Evolutionary conservation across 768 basidiomycete genomes (phyloP).

Genomic region (Gymnopilus dilepis): DNA sequence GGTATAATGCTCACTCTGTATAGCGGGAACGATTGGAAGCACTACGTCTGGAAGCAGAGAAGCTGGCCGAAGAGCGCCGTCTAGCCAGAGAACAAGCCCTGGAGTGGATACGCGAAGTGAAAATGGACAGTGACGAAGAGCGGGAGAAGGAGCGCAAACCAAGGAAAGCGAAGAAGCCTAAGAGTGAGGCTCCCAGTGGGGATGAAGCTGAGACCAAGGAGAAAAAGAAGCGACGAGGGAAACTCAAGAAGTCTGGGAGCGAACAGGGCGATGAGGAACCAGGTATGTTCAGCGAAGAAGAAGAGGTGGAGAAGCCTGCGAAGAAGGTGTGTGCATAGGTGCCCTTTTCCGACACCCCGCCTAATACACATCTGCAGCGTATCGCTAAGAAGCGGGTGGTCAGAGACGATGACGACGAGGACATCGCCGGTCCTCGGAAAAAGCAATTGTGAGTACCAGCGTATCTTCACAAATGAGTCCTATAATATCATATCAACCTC

Average conservation of each 20-base stretch:
- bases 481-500: slow-evolving; percentile 8
- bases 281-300: slow-evolving; percentile 74
- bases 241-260: slow-evolving; percentile 64
- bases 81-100: slow-evolving; percentile 78
- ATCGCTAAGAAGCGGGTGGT: slow-evolving; percentile 75
- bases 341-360: neutral
- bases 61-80: slow-evolving; percentile 79
- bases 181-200: slow-evolving; percentile 58
- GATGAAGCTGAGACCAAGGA: slow-evolving; percentile 58
- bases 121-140: slow-evolving; percentile 81
- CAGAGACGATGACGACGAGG: slow-evolving; percentile 81
- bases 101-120: slow-evolving; percentile 75
- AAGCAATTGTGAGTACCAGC: slow-evolving; percentile 82
- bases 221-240: slow-evolving; percentile 68
- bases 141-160: slow-evolving; percentile 73
- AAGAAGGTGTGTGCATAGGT: slow-evolving; percentile 62
- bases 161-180: slow-evolving; percentile 59
- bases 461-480: neutral
- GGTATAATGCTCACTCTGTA: neutral
- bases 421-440: slow-evolving; percentile 64
- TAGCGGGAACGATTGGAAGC: slow-evolving; percentile 69
- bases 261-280: slow-evolving; percentile 67
- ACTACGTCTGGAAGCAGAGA: slow-evolving; percentile 71
- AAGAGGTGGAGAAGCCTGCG: slow-evolving; percentile 63
- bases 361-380: slow-evolving; percentile 41